Conservation (phyloP, 225 moss, liverwort and hornwort species). For the Polytrichum commune region DNA sequence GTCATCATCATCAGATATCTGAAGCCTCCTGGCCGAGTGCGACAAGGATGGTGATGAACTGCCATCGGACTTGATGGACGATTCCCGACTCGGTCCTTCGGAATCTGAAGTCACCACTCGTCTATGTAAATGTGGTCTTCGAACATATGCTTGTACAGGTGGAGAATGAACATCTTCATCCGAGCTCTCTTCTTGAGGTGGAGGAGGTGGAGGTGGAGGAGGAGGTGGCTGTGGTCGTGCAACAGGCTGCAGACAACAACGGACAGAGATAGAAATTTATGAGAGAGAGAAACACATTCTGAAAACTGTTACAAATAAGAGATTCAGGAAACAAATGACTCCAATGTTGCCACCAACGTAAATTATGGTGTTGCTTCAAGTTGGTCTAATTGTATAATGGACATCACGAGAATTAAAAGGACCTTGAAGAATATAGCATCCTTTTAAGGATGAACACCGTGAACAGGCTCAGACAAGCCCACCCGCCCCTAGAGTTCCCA, state of each 20-base stretch:
- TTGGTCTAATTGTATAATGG: too few species aligned
- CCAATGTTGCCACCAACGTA: too few species aligned
- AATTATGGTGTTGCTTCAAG: too few species aligned
- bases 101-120: background rate
- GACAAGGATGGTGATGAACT: slow-evolving; percentile 18
- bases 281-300: background rate
- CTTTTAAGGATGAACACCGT: too few species aligned
- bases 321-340: too few species aligned
- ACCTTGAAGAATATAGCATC: too few species aligned
- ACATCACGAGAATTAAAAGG: too few species aligned
- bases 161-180: slow-evolving; percentile 11
- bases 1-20: background rate
- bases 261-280: background rate
- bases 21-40: slow-evolving; percentile 7
- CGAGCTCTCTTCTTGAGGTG: slow-evolving; percentile 11
- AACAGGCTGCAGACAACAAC: slow-evolving; percentile 13
- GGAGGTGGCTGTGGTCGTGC: slow-evolving; percentile 14
- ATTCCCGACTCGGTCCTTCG: background rate
- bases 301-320: too few species aligned
- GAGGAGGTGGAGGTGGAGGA: slow-evolving; percentile 5
- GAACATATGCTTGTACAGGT: slow-evolving; percentile 9
- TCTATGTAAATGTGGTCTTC: slow-evolving; percentile 11
- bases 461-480: too few species aligned
- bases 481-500: too few species aligned
- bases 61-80: slow-evolving; percentile 2